These are phyloP conservation scores for Hibiscus mutabilis DNA, from an alignment of 345 rosid genomes.

Conservation along the genomic window DNA sequence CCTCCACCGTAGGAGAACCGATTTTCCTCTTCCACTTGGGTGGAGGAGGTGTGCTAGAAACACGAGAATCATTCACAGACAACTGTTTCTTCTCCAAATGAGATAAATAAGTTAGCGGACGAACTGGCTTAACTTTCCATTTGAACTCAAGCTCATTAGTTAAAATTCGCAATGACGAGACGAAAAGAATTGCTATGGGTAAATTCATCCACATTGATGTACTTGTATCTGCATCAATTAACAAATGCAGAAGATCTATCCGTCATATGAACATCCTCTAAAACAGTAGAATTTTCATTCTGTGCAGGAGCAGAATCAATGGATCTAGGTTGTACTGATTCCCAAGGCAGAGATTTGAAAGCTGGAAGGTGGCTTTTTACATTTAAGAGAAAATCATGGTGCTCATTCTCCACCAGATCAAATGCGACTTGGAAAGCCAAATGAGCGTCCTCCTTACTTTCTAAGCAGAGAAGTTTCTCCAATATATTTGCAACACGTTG, in stretches of 20 bases:
- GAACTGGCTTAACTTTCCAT: conserved; percentile 43
- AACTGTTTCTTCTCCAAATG: conserved; percentile 63
- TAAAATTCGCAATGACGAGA: conserved; percentile 43
- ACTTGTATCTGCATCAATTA: conserved; percentile 66
- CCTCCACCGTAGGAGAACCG: conserved; percentile 77
- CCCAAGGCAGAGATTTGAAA: too few species aligned
- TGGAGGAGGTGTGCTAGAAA: conserved; percentile 43
- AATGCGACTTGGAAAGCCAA: too few species aligned
- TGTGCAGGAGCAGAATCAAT: too few species aligned
- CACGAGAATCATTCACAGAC: conserved; percentile 68
- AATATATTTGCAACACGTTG: too few species aligned
- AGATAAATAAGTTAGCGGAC: conserved; percentile 40
- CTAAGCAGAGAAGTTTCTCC: too few species aligned
- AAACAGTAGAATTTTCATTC: too few species aligned
- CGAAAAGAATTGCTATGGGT: conserved; percentile 62
- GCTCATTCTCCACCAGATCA: too few species aligned
- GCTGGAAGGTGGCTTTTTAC: too few species aligned
- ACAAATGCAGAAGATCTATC: not conserved
- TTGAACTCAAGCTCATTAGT: conserved; percentile 63
- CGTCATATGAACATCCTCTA: too few species aligned
- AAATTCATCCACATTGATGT: conserved; percentile 91
- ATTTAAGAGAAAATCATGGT: too few species aligned
- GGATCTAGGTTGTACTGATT: too few species aligned
- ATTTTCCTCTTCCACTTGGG: conserved; percentile 76
- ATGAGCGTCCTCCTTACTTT: too few species aligned